A percentile compares a stretch with the other conserved stretches of the same genome.
phyloP scores from a whole-genome alignment of 2,329 filamentous ascomycete species.

The Trichoderma cornu-damae region DNA sequence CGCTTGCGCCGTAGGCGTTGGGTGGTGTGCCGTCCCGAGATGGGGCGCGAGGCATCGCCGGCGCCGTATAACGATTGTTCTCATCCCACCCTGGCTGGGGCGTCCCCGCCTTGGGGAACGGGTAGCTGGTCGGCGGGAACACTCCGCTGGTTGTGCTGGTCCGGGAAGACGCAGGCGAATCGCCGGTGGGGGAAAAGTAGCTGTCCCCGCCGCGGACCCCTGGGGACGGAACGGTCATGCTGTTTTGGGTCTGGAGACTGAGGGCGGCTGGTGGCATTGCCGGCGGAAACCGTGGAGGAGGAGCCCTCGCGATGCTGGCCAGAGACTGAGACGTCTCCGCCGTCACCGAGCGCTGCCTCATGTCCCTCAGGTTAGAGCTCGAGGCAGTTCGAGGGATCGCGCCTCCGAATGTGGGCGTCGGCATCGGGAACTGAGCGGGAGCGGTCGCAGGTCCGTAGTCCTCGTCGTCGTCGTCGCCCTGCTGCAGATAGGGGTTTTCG shows the following conservation, averaged over 20 bases:
- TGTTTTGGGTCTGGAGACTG: constrained; percentile 59
- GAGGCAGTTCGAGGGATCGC: constrained; percentile 48
- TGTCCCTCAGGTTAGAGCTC: constrained; percentile 68
- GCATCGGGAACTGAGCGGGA: constrained; percentile 35
- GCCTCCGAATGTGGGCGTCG: constrained; percentile 23
- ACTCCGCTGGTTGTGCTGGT: constrained; percentile 71
- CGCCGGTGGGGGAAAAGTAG: constrained; percentile 85
- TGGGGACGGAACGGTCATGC: constrained; percentile 51
- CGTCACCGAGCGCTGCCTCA: constrained; percentile 72
- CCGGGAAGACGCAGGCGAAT: constrained; percentile 71
- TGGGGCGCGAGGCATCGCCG: constrained; percentile 75
- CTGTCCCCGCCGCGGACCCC: constrained; percentile 64
- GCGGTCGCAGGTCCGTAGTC: constrained; percentile 39
- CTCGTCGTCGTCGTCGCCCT: constrained; percentile 59
- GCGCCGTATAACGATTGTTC: constrained; percentile 79
- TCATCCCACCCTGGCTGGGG: constrained; percentile 68
- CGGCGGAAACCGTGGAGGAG: constrained; percentile 68
- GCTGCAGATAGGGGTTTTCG: constrained; percentile 74
- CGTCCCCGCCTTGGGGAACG: constrained; percentile 66
- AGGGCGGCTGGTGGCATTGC: constrained; percentile 54
- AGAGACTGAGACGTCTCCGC: constrained; percentile 61
- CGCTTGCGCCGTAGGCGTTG: constrained; percentile 58
- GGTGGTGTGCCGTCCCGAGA: constrained; percentile 69
- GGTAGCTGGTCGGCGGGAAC: constrained; percentile 53
- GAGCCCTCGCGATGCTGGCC: constrained; percentile 51